Conservation (phyloP, 2,329 filamentous ascomycete genomes). For the Juglanconis juglandina region DNA sequence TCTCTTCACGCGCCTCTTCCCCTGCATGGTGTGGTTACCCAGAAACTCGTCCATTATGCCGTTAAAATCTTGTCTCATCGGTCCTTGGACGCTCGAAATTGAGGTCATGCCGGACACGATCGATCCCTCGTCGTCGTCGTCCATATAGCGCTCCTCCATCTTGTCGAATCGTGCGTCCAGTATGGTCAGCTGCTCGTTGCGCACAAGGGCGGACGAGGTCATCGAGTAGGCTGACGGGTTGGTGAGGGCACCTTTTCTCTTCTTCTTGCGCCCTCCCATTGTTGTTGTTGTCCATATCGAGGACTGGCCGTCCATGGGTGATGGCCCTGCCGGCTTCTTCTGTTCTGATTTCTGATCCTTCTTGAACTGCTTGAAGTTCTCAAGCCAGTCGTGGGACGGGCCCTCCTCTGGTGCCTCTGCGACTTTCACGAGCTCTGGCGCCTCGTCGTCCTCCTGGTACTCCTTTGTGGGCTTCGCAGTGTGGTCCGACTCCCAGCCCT, state of each 20-base stretch:
- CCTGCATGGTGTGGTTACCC: constrained; percentile 65
- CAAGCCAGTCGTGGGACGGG: constrained; percentile 78
- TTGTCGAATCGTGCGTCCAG: constrained; percentile 90
- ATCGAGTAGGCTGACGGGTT: constrained; percentile 91
- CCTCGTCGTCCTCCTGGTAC: constrained; percentile 46
- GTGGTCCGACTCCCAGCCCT: constrained; percentile 92
- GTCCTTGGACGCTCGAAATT: constrained; percentile 64
- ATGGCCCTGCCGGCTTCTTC: constrained; percentile 38
- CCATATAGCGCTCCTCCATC: constrained; percentile 73
- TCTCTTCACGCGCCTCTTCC: constrained; percentile 75
- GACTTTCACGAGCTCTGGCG: constrained; percentile 46
- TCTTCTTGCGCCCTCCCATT: constrained; percentile 80
- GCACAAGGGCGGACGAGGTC: constrained; percentile 90
- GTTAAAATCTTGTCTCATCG: constrained; percentile 76
- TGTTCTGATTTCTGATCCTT: constrained; percentile 60
- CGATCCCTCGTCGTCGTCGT: constrained; percentile 50
- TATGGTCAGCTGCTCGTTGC: constrained; percentile 81
- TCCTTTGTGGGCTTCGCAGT: constrained; percentile 74
- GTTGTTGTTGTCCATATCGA: constrained; percentile 73
- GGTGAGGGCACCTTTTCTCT: constrained; percentile 90
- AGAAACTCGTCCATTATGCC: constrained; percentile 91
- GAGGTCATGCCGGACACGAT: constrained; percentile 57
- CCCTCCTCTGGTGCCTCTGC: constrained; percentile 55
- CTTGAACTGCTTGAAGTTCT: constrained; percentile 93
- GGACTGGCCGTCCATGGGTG: constrained; percentile 63